These are phyloP conservation scores for Neonothopanus nambi DNA, from an alignment of 1,284 basidiomycete species.

Conservation along the genomic window DNA sequence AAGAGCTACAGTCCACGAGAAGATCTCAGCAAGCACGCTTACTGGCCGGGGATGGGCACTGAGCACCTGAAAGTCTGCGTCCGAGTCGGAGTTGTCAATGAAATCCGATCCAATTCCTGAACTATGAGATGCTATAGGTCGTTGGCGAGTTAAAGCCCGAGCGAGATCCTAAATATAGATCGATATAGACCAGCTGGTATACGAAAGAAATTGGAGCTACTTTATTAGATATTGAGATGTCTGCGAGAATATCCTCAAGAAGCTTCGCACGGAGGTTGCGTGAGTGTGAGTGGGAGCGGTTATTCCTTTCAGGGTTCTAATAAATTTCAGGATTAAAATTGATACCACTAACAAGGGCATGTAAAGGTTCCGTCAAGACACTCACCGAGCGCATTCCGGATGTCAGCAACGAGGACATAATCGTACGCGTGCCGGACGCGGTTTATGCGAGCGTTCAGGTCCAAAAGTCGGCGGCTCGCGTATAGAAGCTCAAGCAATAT, in stretches of 20 bases:
- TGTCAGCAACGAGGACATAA: no score
- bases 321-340: no score
- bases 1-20: no score
- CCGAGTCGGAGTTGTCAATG: not conserved
- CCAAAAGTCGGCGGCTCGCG: no score
- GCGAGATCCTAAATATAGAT: not conserved
- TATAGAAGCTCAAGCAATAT: no score
- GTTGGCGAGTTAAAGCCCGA: not conserved
- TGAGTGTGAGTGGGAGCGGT: no score
- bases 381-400: no score
- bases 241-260: slow-evolving; percentile 6
- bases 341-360: no score
- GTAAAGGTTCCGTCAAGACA: no score
- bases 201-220: not conserved
- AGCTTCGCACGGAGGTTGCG: not conserved
- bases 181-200: not conserved
- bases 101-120: not conserved
- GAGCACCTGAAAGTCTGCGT: not conserved
- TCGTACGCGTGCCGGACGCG: no score
- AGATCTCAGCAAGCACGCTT: not conserved
- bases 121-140: not conserved
- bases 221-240: not conserved
- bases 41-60: not conserved
- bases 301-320: no score
- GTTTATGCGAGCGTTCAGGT: no score